phyloP scores from a whole-genome alignment of 306 rosid species.

The Lupinus albus region DNA sequence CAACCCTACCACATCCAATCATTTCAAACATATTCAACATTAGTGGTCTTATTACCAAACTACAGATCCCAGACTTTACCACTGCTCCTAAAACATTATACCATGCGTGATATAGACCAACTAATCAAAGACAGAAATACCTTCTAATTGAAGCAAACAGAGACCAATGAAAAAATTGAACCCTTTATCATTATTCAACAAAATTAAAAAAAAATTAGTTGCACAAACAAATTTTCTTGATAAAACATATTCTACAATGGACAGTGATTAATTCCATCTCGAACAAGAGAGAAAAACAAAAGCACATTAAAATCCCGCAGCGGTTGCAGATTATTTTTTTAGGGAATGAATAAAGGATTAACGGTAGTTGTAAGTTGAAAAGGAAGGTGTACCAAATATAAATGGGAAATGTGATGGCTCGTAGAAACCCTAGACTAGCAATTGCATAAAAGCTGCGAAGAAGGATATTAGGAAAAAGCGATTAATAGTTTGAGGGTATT shows the following conservation, averaged over 20 bases:
- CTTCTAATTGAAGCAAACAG: background rate
- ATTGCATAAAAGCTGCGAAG: conserved; percentile 23
- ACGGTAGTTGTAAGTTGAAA: conserved; percentile 22
- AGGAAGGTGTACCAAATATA: conserved; percentile 1
- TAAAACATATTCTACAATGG: conserved; percentile 6
- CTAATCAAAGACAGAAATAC: conserved; percentile 14
- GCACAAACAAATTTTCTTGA: background rate
- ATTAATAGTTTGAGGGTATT: conserved; percentile 21
- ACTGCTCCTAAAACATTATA: conserved; percentile 4
- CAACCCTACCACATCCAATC: conserved; percentile 4
- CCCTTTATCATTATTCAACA: conserved; percentile 20
- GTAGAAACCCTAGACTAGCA: conserved; percentile 60
- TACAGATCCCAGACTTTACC: conserved; percentile 18
- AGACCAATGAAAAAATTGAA: background rate
- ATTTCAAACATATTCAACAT: background rate
- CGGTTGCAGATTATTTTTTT: conserved; percentile 25
- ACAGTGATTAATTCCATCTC: background rate
- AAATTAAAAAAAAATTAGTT: background rate
- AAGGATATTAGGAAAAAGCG: background rate
- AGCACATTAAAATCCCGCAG: conserved; percentile 19
- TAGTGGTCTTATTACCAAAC: conserved; percentile 19
- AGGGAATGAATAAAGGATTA: conserved; percentile 36
- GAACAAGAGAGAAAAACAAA: too few relatives aligned
- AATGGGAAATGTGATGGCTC: conserved; percentile 48
- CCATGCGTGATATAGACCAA: background rate